phyloP scores from a whole-genome alignment of 2,329 filamentous ascomycete genomes.

The Penicillium glabrum region DNA sequence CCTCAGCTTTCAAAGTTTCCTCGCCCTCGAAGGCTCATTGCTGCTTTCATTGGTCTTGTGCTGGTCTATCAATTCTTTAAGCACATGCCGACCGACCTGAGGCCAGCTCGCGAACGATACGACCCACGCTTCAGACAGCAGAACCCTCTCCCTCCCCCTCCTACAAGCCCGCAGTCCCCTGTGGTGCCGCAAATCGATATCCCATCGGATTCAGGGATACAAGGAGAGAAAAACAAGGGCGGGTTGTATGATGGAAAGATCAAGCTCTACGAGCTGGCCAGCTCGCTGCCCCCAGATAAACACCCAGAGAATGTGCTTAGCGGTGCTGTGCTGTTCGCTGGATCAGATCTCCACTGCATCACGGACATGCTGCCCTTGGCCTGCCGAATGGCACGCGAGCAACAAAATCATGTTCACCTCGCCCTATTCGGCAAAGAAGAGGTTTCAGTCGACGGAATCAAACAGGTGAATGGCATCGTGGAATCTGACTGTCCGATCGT shows the following conservation, averaged over 20 bases:
- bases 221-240: slow-evolving; percentile 22
- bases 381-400: slow-evolving; percentile 75
- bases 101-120: slow-evolving; percentile 32
- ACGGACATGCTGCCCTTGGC: slow-evolving; percentile 75
- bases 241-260: slow-evolving; percentile 65
- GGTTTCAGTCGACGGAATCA: slow-evolving; percentile 67
- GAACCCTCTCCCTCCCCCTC: slow-evolving; percentile 2
- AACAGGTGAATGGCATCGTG: slow-evolving; percentile 76
- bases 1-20: slow-evolving; percentile 33
- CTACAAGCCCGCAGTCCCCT: slow-evolving; percentile 6
- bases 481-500: slow-evolving; percentile 63
- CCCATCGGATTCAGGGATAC: slow-evolving; percentile 9
- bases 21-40: slow-evolving; percentile 51
- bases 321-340: slow-evolving; percentile 67
- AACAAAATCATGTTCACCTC: slow-evolving; percentile 76
- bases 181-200: slow-evolving; percentile 7
- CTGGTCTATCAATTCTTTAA: slow-evolving; percentile 64
- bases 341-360: slow-evolving; percentile 71
- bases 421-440: slow-evolving; percentile 72
- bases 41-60: slow-evolving; percentile 49
- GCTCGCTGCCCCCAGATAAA: slow-evolving; percentile 58
- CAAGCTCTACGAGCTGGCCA: slow-evolving; percentile 64
- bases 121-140: slow-evolving; percentile 24
- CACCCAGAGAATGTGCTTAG: slow-evolving; percentile 64
- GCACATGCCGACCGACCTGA: slow-evolving; percentile 58